These are phyloP conservation scores for Haematococcus sp. DNA, from an alignment of 139 green algal species.

Conservation along the genomic window DNA sequence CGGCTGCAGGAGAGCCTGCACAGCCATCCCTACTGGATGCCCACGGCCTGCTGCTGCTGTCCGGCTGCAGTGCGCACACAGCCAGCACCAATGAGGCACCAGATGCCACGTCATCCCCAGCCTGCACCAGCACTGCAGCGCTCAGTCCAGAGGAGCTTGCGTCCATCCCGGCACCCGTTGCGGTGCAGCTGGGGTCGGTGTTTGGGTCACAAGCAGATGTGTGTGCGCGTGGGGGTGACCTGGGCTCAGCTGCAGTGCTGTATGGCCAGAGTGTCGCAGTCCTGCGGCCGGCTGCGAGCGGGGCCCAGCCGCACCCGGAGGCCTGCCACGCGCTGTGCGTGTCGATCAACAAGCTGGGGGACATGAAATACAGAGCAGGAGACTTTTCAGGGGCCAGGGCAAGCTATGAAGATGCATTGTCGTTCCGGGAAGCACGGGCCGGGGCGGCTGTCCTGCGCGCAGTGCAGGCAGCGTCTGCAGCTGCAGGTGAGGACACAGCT, in stretches of 20 bases:
- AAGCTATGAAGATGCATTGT: background rate
- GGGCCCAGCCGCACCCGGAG: background rate
- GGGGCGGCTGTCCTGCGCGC: no score
- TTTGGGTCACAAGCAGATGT: background rate
- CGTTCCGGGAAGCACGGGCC: background rate
- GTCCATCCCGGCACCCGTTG: background rate
- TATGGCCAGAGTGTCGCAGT: background rate
- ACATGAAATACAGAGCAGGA: background rate
- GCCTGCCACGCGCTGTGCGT: background rate
- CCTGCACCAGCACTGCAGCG: background rate
- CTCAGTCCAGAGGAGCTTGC: background rate
- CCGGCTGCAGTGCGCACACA: background rate
- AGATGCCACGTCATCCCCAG: background rate
- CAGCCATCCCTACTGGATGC: background rate
- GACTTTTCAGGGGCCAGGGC: background rate
- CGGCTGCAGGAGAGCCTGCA: background rate
- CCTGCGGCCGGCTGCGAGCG: background rate
- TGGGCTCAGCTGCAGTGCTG: background rate
- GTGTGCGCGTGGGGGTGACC: background rate
- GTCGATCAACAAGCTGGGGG: slow-evolving; percentile 8
- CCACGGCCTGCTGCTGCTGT: background rate
- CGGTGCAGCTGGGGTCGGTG: background rate
- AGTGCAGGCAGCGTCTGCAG: no score
- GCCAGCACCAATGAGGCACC: background rate
- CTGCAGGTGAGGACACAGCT: background rate